Evolutionary conservation across 2,329 filamentous ascomycete species (phyloP), one percentile per base, ranked within the genome.

Genomic region (Pseudohalonectria lignicola): DNA sequence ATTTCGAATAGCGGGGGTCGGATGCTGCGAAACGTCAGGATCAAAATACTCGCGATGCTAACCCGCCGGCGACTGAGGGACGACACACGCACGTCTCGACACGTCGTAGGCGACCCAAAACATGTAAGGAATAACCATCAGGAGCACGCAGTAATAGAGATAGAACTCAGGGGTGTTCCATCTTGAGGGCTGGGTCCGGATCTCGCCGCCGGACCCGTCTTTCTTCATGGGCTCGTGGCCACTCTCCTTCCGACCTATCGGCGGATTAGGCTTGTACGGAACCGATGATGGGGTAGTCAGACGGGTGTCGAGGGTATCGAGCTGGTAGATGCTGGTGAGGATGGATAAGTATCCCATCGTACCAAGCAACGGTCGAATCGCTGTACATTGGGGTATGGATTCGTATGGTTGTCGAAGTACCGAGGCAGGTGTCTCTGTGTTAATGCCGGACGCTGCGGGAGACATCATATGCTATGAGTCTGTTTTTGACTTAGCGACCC

Each of bases 131-230:
- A 96, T 69, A 39, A 67, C 69, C 5, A 74, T 54, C 21, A 70
- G 44, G 49, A 95, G 74, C 47, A 85, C 61, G 16, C 82, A 34
- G 48, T 79, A 82, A 64, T 98, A 96, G 39, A 87, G 49, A 55
- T 76, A 82, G 63, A 92, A 96, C 61, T 98, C 92, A 3, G 73
- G 71, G 0, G 87, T 93, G 18, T 71, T 76, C 90, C 90, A 98
- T 78, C 74, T 82, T 31, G 88, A 73, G 26, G 77, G 74, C 43
- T 73, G 67, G 39, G 58, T 69, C 52, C 57, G 55, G 31, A 52
- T 55, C 43, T 56, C 59, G 34, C 54, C 28, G 26, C 36, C 28
- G 18, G 18, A 29, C 15, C 31, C 29, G 15, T 20, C 63, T 57
- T 66, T 66, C 47, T 57, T 47, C 57, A 53, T 42, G 59, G 56